Evolutionary conservation across 768 basidiomycete genomes (phyloP), one percentile per base, ranked within the genome.

Genomic region (Hygrocybe coccinea): DNA sequence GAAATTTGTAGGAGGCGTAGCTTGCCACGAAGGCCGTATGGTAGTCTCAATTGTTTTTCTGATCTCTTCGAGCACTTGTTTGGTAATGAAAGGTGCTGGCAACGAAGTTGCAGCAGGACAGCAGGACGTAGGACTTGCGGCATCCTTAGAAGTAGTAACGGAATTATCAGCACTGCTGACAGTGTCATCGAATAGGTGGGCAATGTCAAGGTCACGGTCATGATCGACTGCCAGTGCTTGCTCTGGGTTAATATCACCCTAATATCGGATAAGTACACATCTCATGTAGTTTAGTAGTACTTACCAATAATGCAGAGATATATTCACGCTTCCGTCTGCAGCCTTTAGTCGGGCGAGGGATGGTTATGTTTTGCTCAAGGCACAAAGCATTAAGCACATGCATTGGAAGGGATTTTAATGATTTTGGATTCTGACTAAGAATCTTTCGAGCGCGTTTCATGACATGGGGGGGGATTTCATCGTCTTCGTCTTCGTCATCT

Each of bases 31-130:
- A 12, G 62, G 62, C 21, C 56, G 41, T 10, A 41, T 50, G 3
- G 56, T 55, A 9, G 34, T 29, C n/a, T 25, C 25, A 46, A 62
- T 59, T 39, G 50, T 56, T 10, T n/a, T 2, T 37, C 56, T 44
- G 15, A 62, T 57, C 22, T 46, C 14, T 9, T 19, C 6, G n/a
- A 62, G 36, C 17, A 57, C 56, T 0, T 54, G 49, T 15, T 37
- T 37, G 49, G 49, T 34, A 25, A 33, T 12, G 15, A 33, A 19
- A 22, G 15, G 21, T 43, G 39, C 39, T n/a, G 21, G 15, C 39
- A 43, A 21, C 15, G 21, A n/a, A 21, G 15, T 43, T 43, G n/a
- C 39, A n/a, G 11, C n/a, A n/a, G n/a, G n/a, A n/a, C n/a, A n/a
- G n/a, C n/a, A n/a, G n/a, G n/a, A n/a, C n/a, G 39, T 43, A 21